A percentile compares a stretch with the other conserved stretches of the same genome.
Conservation (phyloP, 2,329 filamentous ascomycete genomes). For the Bipolaris gigantea region DNA sequence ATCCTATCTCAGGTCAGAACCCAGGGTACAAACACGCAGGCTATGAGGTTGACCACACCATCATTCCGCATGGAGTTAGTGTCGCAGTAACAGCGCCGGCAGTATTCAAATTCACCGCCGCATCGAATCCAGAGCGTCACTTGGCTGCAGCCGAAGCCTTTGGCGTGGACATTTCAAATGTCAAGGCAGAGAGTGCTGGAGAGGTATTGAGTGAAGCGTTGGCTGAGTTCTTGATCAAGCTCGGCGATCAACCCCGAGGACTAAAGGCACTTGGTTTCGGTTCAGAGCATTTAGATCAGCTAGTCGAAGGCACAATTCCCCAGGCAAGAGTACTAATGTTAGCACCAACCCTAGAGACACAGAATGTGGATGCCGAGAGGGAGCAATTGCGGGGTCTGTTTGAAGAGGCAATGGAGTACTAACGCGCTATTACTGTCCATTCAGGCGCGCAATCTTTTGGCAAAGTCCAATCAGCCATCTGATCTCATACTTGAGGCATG, state of each 20-base stretch:
- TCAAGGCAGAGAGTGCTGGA: conserved; percentile 86
- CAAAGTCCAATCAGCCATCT: background rate
- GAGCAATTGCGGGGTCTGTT: conserved; percentile 53
- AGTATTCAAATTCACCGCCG: conserved; percentile 89
- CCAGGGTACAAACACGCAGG: conserved; percentile 84
- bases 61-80: conserved; percentile 95
- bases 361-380: conserved; percentile 51
- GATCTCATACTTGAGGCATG: background rate
- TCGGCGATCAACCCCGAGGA: conserved; percentile 90
- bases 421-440: background rate
- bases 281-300: conserved; percentile 70
- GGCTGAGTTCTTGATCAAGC: conserved; percentile 73
- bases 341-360: conserved; percentile 71
- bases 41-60: conserved; percentile 73
- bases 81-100: conserved; percentile 92
- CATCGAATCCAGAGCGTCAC: conserved; percentile 91
- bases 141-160: conserved; percentile 86
- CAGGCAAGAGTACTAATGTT: conserved; percentile 89
- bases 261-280: conserved; percentile 82
- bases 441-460: background rate
- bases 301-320: conserved; percentile 94
- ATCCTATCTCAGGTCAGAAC: conserved; percentile 95
- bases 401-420: conserved; percentile 51
- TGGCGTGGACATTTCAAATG: conserved; percentile 83
- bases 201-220: conserved; percentile 85